Evolutionary conservation across 106 monocot species (phyloP).

Genomic region (Phalaenopsis equestris): DNA sequence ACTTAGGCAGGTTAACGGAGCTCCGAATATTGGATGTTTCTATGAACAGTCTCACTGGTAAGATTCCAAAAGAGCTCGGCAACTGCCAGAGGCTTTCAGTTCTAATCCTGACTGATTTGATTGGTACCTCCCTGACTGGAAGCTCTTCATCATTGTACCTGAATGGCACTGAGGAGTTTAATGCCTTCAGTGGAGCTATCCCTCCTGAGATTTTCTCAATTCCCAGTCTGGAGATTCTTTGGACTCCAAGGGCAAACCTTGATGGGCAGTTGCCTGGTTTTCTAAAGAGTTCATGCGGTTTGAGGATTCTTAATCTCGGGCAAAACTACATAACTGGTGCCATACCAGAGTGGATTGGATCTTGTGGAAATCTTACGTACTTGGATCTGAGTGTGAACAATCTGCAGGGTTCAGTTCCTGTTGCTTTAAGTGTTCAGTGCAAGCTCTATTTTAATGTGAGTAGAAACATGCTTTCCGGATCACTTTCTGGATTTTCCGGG

Average conservation of each 20-base stretch:
- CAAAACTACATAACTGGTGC: constrained; percentile 38
- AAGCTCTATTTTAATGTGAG: constrained; percentile 51
- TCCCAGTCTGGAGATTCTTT: constrained; percentile 37
- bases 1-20: constrained; percentile 16
- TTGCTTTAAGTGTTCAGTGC: constrained; percentile 16
- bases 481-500: constrained; percentile 4
- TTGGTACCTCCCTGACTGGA: not conserved
- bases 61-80: constrained; percentile 40
- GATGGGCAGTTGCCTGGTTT: constrained; percentile 27
- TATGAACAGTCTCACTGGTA: constrained; percentile 45
- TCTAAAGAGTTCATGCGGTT: constrained; percentile 17
- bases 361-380: constrained; percentile 29
- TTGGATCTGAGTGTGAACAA: constrained; percentile 60
- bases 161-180: constrained; percentile 35
- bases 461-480: constrained; percentile 31
- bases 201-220: constrained; percentile 29
- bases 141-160: not conserved
- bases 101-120: constrained; percentile 36
- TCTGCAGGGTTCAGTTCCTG: constrained; percentile 33
- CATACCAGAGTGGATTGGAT: constrained; percentile 31
- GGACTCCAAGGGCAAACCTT: constrained; percentile 61
- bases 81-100: constrained; percentile 31
- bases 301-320: constrained; percentile 50
- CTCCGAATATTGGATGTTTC: constrained; percentile 51
- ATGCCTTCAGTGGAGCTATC: constrained; percentile 38